These are phyloP conservation scores for Xenoacremonium recifei DNA, from an alignment of 2,329 filamentous ascomycete genomes.

Conservation along the genomic window DNA sequence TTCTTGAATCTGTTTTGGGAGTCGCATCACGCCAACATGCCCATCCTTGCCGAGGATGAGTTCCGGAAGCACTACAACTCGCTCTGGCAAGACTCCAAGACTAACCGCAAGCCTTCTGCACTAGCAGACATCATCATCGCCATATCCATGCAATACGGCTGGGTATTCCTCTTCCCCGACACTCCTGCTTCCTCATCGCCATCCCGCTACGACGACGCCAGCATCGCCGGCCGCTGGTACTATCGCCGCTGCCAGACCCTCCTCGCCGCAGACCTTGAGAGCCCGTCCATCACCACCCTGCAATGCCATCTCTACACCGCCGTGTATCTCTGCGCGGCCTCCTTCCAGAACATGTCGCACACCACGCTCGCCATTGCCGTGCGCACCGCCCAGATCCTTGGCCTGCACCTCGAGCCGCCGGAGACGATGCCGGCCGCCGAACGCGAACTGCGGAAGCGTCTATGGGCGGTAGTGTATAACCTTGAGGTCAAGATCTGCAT, in stretches of 20 bases:
- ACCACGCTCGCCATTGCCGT: constrained; percentile 38
- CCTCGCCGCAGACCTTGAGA: constrained; percentile 43
- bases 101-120: constrained; percentile 40
- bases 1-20: constrained; percentile 47
- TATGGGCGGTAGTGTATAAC: constrained; percentile 53
- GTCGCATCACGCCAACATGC: constrained; percentile 37
- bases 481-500: constrained; percentile 47
- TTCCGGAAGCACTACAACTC: constrained; percentile 43
- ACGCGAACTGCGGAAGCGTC: constrained; percentile 44
- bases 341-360: constrained; percentile 48
- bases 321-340: constrained; percentile 46
- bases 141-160: constrained; percentile 48
- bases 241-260: constrained; percentile 47
- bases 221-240: constrained; percentile 43
- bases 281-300: constrained; percentile 44
- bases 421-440: constrained; percentile 28
- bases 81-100: constrained; percentile 28
- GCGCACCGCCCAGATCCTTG: constrained; percentile 45
- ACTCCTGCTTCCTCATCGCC: background rate
- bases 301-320: constrained; percentile 46
- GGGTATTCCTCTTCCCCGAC: constrained; percentile 17
- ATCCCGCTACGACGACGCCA: constrained; percentile 31
- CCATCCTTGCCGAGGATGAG: constrained; percentile 40
- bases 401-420: constrained; percentile 46
- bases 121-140: constrained; percentile 54